phyloP scores from a whole-genome alignment of 306 rosid genomes.

The Parietaria judaica region DNA sequence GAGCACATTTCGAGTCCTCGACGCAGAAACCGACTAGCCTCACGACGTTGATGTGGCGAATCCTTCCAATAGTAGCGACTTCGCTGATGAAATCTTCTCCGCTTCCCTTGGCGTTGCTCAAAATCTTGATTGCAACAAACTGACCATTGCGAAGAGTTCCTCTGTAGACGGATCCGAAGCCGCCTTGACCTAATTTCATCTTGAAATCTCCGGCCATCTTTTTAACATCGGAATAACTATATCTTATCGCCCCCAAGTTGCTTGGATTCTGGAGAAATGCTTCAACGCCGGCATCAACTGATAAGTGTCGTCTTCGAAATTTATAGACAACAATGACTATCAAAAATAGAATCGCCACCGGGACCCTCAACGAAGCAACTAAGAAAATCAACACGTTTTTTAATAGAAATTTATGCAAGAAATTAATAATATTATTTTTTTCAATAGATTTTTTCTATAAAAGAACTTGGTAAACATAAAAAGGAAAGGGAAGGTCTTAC shows the following conservation, averaged over 20 bases:
- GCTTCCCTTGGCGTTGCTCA: constrained; percentile 1
- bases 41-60: constrained; percentile 7
- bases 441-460: too few species aligned
- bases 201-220: constrained; percentile 7
- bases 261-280: constrained; percentile 1
- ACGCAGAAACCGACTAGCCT: constrained; percentile 8
- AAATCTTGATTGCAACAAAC: constrained; percentile 5
- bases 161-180: constrained; percentile 7
- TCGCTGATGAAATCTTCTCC: constrained; percentile 5
- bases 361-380: neutral
- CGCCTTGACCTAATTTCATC: constrained; percentile 4
- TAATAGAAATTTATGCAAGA: neutral
- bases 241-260: neutral
- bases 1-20: constrained; percentile 7
- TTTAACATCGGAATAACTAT: neutral
- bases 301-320: constrained; percentile 3
- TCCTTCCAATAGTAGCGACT: constrained; percentile 7
- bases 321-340: neutral
- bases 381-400: neutral
- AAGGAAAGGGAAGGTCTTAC: too few species aligned
- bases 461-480: too few species aligned
- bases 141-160: constrained; percentile 7
- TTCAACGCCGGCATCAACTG: constrained; percentile 1
- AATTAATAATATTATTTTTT: too few species aligned
- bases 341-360: neutral